phyloP scores from a whole-genome alignment of 2,329 filamentous ascomycete species.

The Trichoderma sp. region DNA sequence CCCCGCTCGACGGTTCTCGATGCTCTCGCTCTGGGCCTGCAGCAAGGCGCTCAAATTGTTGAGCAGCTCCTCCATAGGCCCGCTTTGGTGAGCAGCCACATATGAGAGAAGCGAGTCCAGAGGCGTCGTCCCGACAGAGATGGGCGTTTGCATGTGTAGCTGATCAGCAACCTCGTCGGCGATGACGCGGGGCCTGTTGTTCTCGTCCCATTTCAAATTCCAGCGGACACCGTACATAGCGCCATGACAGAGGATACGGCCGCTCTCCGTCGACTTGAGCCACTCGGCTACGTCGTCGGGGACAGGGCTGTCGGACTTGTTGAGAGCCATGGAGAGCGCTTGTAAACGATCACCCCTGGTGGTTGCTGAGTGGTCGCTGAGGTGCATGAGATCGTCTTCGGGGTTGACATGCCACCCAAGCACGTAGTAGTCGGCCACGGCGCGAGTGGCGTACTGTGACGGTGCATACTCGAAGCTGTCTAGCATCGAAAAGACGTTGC shows the following conservation, averaged over 20 bases:
- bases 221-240: constrained; percentile 45
- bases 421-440: constrained; percentile 43
- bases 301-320: not conserved
- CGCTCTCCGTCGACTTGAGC: constrained; percentile 11
- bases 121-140: constrained; percentile 34
- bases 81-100: constrained; percentile 29
- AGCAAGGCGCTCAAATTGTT: not conserved
- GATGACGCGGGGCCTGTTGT: constrained; percentile 14
- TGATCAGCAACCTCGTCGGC: not conserved
- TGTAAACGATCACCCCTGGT: too few species aligned
- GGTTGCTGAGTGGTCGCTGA: not conserved
- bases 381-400: not conserved
- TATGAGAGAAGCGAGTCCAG: constrained; percentile 45
- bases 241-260: constrained; percentile 40
- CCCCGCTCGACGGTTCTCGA: not conserved
- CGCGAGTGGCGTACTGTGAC: constrained; percentile 33
- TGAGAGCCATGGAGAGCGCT: not conserved
- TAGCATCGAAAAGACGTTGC: constrained; percentile 47
- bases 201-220: constrained; percentile 31
- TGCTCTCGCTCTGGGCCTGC: not conserved
- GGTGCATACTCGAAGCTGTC: constrained; percentile 44
- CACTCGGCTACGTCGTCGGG: not conserved
- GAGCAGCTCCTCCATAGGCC: constrained; percentile 21
- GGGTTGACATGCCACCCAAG: constrained; percentile 44
- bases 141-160: not conserved